A percentile compares a stretch with the other conserved stretches of the same genome.
These are phyloP conservation scores for Euphorbia peplus DNA, from an alignment of 345 rosid genomes.

Conservation along the genomic window DNA sequence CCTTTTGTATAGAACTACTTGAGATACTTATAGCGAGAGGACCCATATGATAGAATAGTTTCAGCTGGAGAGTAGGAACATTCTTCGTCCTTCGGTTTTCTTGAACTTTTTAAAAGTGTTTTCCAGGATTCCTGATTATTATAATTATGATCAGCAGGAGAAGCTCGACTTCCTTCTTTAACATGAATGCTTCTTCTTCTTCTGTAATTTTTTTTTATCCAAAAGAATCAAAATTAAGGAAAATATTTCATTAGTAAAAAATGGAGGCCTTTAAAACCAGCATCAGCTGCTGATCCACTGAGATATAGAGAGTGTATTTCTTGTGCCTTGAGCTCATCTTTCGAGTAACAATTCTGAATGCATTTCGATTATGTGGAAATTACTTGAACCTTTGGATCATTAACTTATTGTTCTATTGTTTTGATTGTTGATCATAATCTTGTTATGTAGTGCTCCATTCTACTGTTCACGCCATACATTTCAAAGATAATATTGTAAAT, in stretches of 20 bases:
- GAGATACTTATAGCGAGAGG: neutral
- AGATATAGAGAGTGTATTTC: neutral
- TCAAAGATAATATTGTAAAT: constrained; percentile 74
- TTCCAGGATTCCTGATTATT: neutral
- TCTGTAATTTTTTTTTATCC: neutral
- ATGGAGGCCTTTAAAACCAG: neutral
- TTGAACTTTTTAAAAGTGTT: neutral
- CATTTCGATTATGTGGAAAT: neutral
- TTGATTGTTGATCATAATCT: constrained; percentile 3
- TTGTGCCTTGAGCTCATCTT: neutral
- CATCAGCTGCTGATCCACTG: neutral
- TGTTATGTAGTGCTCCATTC: constrained; percentile 66
- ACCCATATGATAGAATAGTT: neutral
- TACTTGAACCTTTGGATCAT: constrained; percentile 5
- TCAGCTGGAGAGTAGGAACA: neutral
- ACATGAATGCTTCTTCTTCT: neutral
- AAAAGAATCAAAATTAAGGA: neutral
- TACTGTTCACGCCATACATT: constrained; percentile 71
- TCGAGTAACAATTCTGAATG: neutral
- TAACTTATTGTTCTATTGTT: neutral
- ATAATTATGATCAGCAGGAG: neutral
- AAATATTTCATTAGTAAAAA: neutral
- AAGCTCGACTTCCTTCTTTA: neutral
- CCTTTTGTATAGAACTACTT: neutral
- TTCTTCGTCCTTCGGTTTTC: neutral